Conservation (phyloP, 106 monocot species). For the Dendrobium officinale region DNA sequence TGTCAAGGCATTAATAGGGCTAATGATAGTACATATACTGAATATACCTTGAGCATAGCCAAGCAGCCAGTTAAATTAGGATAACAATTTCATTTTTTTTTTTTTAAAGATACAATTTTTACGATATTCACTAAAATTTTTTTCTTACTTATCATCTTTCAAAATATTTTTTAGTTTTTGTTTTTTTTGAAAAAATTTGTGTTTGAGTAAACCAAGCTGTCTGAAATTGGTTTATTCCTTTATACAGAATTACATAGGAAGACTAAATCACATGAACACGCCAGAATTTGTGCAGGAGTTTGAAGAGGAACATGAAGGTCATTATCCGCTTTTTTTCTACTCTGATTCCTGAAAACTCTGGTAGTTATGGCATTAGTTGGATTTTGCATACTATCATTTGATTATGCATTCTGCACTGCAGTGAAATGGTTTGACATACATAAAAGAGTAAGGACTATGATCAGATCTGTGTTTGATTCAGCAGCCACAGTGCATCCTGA, state of each 20-base stretch:
- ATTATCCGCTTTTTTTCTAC: not conserved
- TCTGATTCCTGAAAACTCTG: not conserved
- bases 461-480: conserved; percentile 69
- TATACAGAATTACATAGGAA: conserved; percentile 78
- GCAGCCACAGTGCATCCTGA: conserved; percentile 80
- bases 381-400: not conserved
- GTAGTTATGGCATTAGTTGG: not conserved
- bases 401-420: conserved; percentile 19
- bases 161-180: not conserved
- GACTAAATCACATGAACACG: conserved; percentile 81
- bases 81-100: no score
- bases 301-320: conserved; percentile 93
- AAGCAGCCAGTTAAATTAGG: not conserved
- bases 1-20: not conserved
- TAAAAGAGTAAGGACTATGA: conserved; percentile 59
- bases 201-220: not conserved
- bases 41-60: not conserved
- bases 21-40: not conserved
- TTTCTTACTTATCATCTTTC: not conserved
- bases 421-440: conserved; percentile 92
- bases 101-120: no score
- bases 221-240: not conserved
- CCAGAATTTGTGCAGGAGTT: conserved; percentile 82
- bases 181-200: not conserved
- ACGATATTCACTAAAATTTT: no score